Evolutionary conservation across 2,329 filamentous ascomycete genomes (phyloP).

Genomic region (Metarhizium sp.): DNA sequence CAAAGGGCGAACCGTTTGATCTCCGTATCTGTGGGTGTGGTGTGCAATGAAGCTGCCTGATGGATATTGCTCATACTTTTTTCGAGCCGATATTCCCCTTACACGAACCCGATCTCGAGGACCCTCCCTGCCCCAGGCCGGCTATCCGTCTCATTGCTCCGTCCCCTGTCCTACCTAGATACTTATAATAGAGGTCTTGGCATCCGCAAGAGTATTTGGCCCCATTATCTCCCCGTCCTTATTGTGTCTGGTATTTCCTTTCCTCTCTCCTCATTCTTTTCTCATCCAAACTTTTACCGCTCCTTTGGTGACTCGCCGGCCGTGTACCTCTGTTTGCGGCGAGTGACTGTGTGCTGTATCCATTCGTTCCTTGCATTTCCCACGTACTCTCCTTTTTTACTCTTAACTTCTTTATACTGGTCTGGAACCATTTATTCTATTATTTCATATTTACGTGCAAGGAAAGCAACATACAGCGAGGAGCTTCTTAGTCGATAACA

Average conservation of each 20-base stretch:
- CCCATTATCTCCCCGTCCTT: conserved; percentile 22
- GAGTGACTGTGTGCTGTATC: conserved; percentile 14
- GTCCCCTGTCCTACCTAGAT: conserved; percentile 9
- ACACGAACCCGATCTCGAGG: too few relatives aligned
- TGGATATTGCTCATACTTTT: not conserved
- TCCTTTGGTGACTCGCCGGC: conserved; percentile 5
- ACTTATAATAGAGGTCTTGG: conserved; percentile 33
- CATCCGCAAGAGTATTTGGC: conserved; percentile 22
- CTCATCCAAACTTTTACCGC: conserved; percentile 26
- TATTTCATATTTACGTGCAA: conserved; percentile 7
- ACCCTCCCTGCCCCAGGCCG: too few relatives aligned
- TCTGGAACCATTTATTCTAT: conserved; percentile 13
- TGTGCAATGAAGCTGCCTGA: not conserved
- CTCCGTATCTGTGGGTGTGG: not conserved
- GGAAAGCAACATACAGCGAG: not conserved
- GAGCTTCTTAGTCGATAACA: not conserved
- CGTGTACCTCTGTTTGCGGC: conserved; percentile 19
- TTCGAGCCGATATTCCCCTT: too few relatives aligned
- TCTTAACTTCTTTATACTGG: conserved; percentile 9
- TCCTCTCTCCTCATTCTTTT: conserved; percentile 24
- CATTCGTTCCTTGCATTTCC: conserved; percentile 19
- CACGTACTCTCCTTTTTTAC: not conserved
- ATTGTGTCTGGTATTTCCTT: conserved; percentile 38
- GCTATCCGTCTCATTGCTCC: conserved; percentile 20
- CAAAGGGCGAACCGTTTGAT: not conserved